Evolutionary conservation across 345 rosid genomes (phyloP).

Genomic region (Sonneratia alba): DNA sequence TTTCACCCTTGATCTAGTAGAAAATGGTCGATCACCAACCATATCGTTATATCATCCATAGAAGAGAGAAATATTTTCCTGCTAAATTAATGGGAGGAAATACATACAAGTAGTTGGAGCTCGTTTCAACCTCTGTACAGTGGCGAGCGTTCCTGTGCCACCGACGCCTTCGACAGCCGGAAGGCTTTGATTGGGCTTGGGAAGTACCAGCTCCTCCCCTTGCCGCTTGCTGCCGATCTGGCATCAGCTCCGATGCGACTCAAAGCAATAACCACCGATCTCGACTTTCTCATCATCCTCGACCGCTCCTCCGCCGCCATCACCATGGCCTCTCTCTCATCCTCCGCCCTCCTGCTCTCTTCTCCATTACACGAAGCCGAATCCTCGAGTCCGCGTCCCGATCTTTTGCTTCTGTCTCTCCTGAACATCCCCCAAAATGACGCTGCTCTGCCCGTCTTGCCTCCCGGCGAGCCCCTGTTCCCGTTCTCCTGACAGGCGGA

Average conservation of each 20-base stretch:
- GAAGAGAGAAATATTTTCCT: background rate
- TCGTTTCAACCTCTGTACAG: conserved; percentile 60
- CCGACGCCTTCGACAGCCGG: conserved; percentile 42
- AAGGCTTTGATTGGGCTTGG: conserved; percentile 90
- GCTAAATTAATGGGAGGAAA: background rate
- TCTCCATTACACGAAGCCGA: background rate
- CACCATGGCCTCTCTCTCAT: conserved; percentile 13
- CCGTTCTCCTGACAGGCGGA: conserved; percentile 6
- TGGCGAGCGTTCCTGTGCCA: conserved; percentile 57
- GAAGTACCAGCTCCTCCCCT: conserved; percentile 63
- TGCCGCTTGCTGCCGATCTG: conserved; percentile 16
- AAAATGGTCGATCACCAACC: too few relatives aligned
- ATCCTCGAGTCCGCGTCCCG: conserved; percentile 8
- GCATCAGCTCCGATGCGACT: conserved; percentile 20
- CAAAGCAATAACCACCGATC: conserved; percentile 60
- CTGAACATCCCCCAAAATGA: conserved; percentile 53
- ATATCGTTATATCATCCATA: background rate
- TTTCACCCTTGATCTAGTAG: too few relatives aligned
- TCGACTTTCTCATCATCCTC: conserved; percentile 69
- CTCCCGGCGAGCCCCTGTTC: conserved; percentile 1
- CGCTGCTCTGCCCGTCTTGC: conserved; percentile 15
- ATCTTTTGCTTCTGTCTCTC: conserved; percentile 24
- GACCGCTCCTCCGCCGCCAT: conserved; percentile 23
- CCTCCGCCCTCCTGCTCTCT: conserved; percentile 11
- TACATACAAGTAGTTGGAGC: background rate